Percentiles rank a stretch among this genome's conserved stretches.
Conservation (phyloP, 352 stramenopile species). For the Phytophthora boehmeriae region DNA sequence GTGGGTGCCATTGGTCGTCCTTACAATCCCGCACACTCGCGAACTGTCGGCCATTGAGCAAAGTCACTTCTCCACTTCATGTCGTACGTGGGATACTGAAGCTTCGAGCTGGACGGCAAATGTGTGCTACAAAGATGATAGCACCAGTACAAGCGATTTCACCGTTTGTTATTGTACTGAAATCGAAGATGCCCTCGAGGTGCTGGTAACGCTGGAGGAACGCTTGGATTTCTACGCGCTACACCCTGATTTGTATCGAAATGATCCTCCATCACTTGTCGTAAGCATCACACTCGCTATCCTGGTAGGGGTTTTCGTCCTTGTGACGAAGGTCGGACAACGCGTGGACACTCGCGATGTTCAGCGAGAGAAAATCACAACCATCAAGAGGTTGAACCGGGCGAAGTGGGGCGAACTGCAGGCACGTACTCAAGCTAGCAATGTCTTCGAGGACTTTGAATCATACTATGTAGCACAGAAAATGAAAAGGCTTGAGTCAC, state of each 20-base stretch:
- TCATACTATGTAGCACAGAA: conserved; percentile 43
- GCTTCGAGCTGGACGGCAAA: conserved; percentile 44
- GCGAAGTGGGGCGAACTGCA: conserved; percentile 70
- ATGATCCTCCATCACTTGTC: conserved; percentile 63
- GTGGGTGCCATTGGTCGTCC: conserved; percentile 48
- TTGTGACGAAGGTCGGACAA: conserved; percentile 38
- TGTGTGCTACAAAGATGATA: conserved; percentile 68
- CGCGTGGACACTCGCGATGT: conserved; percentile 40
- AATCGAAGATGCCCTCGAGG: conserved; percentile 64
- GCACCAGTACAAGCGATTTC: conserved; percentile 32
- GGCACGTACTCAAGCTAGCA: conserved; percentile 33
- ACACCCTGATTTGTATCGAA: conserved; percentile 57
- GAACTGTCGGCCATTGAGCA: conserved; percentile 49
- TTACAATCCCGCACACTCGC: conserved; percentile 58
- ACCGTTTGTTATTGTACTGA: conserved; percentile 73
- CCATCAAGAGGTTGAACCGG: conserved; percentile 63
- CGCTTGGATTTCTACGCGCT: conserved; percentile 67
- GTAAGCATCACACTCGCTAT: conserved; percentile 42
- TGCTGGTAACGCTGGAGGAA: conserved; percentile 70
- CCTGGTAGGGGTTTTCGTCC: conserved; percentile 43
- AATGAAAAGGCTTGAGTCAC: conserved; percentile 34
- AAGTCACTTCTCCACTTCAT: conserved; percentile 67
- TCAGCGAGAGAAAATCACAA: conserved; percentile 55
- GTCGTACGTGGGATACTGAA: conserved; percentile 55
- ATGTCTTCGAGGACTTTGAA: conserved; percentile 59